Evolutionary conservation across 176 grass and related monocot species (phyloP), one percentile per base, ranked within the genome.

Genomic region (Coix lacrymajobi): DNA sequence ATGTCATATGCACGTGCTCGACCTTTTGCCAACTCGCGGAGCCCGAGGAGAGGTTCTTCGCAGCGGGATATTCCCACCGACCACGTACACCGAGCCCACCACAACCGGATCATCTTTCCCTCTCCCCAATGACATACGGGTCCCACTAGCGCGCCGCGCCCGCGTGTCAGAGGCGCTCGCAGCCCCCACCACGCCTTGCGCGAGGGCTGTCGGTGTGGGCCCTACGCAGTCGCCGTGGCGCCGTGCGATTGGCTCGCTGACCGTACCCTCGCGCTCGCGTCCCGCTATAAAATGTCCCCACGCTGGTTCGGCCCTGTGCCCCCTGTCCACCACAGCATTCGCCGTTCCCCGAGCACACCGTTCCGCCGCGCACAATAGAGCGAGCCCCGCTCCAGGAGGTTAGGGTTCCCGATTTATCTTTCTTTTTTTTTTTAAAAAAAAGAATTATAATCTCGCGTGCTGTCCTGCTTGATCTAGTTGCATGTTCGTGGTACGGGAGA

Each of bases 81-180:
- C 38, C 63, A 44, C 37, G 14, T 40, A 57, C 63, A 20, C 48
- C 26, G 19, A 24, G 62, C 11, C 19, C 28, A 60, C 28, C n/a
- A 0, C 9, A 5, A 5, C 46, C 19, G 0, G 19, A 4, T 1
- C 11, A 36, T 9, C 17, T 30, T 1, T 0, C 9, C 4, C 1
- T 1, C 7, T 5, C 0, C 6, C 2, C 0, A 5, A n/a, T 36
- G 83, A 62, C 38, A 36, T 0, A 0, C 0, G 2, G 68, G 77
- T 3, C 36, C 25, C 69, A 0, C 0, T 0, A 0, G 0, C 0
- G 0, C 0, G 0, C 0, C 0, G 60, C 0, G 4, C 66, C 77
- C 77, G 57, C 74, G 4, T 34, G 48, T 26, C 62, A 77, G 56
- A 0, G 6, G 2, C 2, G 0, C 4, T 0, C 12, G 8, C 16